Conservation (phyloP, 768 basidiomycete species). For the Kwoniella mangroviensis region DNA sequence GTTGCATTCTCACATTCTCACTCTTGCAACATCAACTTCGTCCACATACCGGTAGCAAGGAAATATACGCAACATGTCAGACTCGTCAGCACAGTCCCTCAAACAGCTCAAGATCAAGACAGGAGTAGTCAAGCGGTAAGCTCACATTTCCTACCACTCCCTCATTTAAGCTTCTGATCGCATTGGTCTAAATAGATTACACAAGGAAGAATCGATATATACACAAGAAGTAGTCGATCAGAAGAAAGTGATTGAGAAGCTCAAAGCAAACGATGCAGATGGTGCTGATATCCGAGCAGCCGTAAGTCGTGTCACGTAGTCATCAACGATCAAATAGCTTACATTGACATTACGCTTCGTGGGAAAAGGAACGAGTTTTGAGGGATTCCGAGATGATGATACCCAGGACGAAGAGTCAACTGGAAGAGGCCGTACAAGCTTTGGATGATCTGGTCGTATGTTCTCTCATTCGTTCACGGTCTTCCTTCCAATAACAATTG, state of each 20-base stretch:
- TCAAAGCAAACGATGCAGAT: constrained; percentile 43
- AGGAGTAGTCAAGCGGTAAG: constrained; percentile 49
- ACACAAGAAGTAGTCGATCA: constrained; percentile 36
- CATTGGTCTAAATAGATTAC: constrained; percentile 24
- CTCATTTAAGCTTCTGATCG: neutral
- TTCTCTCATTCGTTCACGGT: neutral
- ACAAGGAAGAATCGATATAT: constrained; percentile 46
- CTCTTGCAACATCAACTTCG: too few species aligned
- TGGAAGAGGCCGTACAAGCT: constrained; percentile 37
- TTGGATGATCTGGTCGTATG: constrained; percentile 52
- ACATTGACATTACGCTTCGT: neutral
- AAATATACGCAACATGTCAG: constrained; percentile 35
- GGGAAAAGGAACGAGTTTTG: constrained; percentile 43
- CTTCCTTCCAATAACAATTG: neutral
- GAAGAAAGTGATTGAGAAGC: constrained; percentile 32
- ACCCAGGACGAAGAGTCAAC: constrained; percentile 38
- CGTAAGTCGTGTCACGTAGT: constrained; percentile 26
- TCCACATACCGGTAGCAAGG: neutral
- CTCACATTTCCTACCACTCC: neutral
- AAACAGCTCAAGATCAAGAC: constrained; percentile 51
- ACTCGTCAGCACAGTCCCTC: constrained; percentile 38
- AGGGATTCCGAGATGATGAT: constrained; percentile 51
- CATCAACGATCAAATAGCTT: neutral
- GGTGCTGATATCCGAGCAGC: constrained; percentile 52
- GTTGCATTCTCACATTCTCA: too few species aligned